phyloP scores from a whole-genome alignment of 2,329 filamentous ascomycete genomes.

The Emmonsiellopsis sp. region DNA sequence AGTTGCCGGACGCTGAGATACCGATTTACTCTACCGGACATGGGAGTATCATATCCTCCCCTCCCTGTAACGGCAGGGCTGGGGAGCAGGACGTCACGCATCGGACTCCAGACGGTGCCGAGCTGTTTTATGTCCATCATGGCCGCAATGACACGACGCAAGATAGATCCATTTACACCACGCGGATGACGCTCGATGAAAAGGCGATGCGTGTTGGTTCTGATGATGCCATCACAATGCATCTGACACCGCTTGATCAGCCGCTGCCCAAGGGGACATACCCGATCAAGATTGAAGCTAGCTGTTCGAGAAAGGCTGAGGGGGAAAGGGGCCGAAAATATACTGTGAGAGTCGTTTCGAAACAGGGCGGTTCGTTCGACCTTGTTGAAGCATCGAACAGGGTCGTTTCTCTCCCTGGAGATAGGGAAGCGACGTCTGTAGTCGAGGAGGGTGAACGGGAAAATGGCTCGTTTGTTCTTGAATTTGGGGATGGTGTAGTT shows the following conservation, averaged over 20 bases:
- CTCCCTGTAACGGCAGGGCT: background rate
- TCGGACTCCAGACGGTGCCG: background rate
- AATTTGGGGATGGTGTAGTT: background rate
- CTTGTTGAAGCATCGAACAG: background rate
- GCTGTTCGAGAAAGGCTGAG: background rate
- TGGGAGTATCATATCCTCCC: background rate
- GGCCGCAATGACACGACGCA: background rate
- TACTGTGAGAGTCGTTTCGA: background rate
- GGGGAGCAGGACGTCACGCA: background rate
- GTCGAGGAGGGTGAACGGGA: background rate
- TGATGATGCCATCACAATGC: background rate
- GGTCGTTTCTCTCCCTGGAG: background rate
- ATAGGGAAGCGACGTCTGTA: background rate
- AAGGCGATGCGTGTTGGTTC: background rate
- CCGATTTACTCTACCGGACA: background rate
- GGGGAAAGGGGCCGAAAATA: background rate
- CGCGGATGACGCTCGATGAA: background rate
- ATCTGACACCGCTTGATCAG: background rate
- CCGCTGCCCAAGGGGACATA: background rate
- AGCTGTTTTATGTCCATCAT: background rate
- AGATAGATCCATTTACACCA: background rate
- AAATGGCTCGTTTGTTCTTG: background rate
- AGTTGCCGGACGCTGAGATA: background rate
- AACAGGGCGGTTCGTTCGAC: background rate
- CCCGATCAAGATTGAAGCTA: background rate